phyloP scores from a whole-genome alignment of 2,329 filamentous ascomycete genomes.

The Claviceps purpurea region DNA sequence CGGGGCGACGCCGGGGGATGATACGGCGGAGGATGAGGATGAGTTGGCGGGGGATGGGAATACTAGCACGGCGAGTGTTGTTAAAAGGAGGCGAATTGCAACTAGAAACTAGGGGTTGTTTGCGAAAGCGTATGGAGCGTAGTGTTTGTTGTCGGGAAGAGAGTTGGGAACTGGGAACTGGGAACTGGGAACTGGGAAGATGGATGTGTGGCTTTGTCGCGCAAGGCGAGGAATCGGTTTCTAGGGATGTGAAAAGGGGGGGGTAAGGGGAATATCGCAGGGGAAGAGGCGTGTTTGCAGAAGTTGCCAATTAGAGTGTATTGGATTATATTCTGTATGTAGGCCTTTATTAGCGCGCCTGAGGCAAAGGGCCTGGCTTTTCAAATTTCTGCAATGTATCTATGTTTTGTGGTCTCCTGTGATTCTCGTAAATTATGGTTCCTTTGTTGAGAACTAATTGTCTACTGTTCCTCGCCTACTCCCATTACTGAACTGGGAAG shows the following conservation, averaged over 20 bases:
- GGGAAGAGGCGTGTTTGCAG: no score
- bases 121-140: neutral
- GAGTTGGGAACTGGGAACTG: neutral
- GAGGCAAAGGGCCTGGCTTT: no score
- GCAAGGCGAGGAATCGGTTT: neutral
- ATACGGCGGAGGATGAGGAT: constrained; percentile 36
- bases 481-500: no score
- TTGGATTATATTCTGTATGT: neutral
- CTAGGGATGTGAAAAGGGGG: neutral
- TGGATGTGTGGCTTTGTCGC: neutral
- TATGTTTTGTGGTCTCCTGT: no score
- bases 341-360: neutral
- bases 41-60: constrained; percentile 30
- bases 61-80: constrained; percentile 14
- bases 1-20: constrained; percentile 28
- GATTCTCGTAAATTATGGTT: no score
- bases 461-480: no score
- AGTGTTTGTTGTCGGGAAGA: neutral
- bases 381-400: no score
- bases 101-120: constrained; percentile 17
- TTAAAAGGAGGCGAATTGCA: constrained; percentile 23
- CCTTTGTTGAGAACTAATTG: no score
- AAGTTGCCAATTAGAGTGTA: neutral
- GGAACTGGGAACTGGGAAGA: neutral
- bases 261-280: no score